Conservation (phyloP, 768 basidiomycete species). For the Boletus speciosus region DNA sequence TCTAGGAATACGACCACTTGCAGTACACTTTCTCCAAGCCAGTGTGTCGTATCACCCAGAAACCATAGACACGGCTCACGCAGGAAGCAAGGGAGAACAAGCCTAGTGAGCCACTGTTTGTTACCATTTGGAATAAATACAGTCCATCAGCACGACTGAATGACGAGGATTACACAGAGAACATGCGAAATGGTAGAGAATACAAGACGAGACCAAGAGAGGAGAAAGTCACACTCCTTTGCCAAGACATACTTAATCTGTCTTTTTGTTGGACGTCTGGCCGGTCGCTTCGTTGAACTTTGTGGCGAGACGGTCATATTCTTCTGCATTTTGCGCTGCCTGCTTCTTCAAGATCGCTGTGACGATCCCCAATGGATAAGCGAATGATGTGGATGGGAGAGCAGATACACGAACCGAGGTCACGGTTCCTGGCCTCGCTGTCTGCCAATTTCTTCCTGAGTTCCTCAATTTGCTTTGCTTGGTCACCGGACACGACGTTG, state of each 20-base stretch:
- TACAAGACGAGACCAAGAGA: neutral
- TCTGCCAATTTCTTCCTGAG: slow-evolving; percentile 66
- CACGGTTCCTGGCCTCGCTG: slow-evolving; percentile 55
- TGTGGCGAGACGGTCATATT: slow-evolving; percentile 80
- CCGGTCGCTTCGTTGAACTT: slow-evolving; percentile 73
- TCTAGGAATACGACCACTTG: too few species aligned
- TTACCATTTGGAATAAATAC: neutral
- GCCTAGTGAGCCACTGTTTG: too few species aligned
- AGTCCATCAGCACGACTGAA: neutral
- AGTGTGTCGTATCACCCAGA: neutral
- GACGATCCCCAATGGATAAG: neutral
- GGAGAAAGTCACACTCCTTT: neutral
- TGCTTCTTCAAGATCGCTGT: slow-evolving; percentile 81
- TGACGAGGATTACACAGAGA: neutral
- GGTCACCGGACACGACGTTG: slow-evolving; percentile 19
- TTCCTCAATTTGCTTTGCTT: slow-evolving; percentile 49
- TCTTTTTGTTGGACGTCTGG: slow-evolving; percentile 56
- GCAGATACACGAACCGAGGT: slow-evolving; percentile 51
- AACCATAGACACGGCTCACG: too few species aligned
- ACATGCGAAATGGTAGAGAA: neutral
- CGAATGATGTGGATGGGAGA: neutral
- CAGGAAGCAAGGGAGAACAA: too few species aligned
- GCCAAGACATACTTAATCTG: slow-evolving; percentile 41
- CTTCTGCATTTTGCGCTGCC: slow-evolving; percentile 68
- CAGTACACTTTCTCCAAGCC: too few species aligned